A percentile compares a stretch with the other conserved stretches of the same genome.
phyloP scores from a whole-genome alignment of 169 alveolate species.

The Eimeria sp. region DNA sequence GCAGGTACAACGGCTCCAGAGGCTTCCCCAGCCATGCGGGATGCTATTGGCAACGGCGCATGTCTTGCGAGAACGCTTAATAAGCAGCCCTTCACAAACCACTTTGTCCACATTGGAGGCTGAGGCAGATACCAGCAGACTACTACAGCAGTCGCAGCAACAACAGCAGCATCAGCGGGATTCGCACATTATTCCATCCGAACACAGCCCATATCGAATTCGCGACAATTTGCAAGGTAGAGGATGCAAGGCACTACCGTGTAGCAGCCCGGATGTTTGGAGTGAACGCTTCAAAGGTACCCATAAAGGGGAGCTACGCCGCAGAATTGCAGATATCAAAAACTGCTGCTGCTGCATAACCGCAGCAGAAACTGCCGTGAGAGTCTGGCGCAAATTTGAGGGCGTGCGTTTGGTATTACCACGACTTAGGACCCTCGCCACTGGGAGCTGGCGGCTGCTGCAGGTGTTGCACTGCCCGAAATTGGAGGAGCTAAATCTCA shows the following conservation, averaged over 20 bases:
- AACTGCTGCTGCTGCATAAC: conserved; percentile 52
- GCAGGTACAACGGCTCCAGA: neutral
- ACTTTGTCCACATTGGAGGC: neutral
- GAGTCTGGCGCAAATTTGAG: conserved; percentile 31
- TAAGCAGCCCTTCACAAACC: neutral
- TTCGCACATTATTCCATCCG: neutral
- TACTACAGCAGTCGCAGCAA: neutral
- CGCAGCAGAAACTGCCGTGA: conserved; percentile 31
- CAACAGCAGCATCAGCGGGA: conserved; percentile 32
- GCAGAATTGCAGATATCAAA: conserved; percentile 40
- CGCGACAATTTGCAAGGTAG: neutral
- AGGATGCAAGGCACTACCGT: neutral
- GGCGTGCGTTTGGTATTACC: conserved; percentile 30
- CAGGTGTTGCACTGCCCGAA: conserved; percentile 49
- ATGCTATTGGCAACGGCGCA: conserved; percentile 65
- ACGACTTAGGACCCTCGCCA: conserved; percentile 24
- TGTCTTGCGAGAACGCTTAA: conserved; percentile 37
- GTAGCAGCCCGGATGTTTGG: conserved; percentile 4
- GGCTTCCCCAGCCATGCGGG: conserved; percentile 1
- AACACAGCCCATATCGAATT: neutral
- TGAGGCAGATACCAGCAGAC: conserved; percentile 1
- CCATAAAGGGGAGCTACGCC: conserved; percentile 51
- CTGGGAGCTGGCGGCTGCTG: conserved; percentile 74
- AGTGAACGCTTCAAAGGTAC: neutral
- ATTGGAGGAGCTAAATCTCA: conserved; percentile 63